Evolutionary conservation across 306 rosid genomes (phyloP).

Genomic region (Castanea mollissima): DNA sequence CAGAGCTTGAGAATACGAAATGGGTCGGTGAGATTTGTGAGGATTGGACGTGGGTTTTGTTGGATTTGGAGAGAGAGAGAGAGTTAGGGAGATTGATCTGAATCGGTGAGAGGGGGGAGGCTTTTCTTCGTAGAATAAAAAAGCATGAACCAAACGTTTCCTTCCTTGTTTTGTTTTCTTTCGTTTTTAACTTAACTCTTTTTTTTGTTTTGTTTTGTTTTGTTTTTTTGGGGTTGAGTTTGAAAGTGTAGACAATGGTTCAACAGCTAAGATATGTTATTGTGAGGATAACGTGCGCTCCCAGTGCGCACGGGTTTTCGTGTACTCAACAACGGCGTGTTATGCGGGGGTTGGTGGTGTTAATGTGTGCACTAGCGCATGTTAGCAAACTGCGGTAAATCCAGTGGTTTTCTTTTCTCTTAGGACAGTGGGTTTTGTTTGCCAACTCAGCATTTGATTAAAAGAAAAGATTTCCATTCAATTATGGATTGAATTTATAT

Average conservation of each 20-base stretch:
- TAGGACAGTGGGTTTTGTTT: not conserved
- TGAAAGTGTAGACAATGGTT: conserved; percentile 16
- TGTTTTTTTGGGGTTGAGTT: not conserved
- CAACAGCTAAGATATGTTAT: conserved; percentile 16
- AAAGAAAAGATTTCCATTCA: no score
- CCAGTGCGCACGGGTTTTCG: conserved; percentile 37
- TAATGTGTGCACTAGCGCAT: conserved; percentile 26
- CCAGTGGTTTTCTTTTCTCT: no score
- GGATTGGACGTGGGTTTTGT: conserved; percentile 68
- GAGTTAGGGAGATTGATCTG: conserved; percentile 49
- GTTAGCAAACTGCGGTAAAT: not conserved
- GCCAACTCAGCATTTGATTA: no score
- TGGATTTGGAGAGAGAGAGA: conserved; percentile 36
- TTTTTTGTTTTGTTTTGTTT: not conserved
- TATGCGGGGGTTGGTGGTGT: not conserved
- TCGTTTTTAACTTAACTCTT: not conserved
- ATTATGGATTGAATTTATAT: no score
- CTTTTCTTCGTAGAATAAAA: conserved; percentile 44
- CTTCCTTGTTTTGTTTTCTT: conserved; percentile 10
- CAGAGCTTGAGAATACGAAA: conserved; percentile 32
- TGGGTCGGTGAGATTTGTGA: conserved; percentile 50
- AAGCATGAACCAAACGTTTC: conserved; percentile 63
- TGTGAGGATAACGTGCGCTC: conserved; percentile 44
- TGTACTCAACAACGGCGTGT: conserved; percentile 30
- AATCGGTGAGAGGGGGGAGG: conserved; percentile 50